Conservation (phyloP, 805 yeast genomes). For the Myxozyma udenii region DNA sequence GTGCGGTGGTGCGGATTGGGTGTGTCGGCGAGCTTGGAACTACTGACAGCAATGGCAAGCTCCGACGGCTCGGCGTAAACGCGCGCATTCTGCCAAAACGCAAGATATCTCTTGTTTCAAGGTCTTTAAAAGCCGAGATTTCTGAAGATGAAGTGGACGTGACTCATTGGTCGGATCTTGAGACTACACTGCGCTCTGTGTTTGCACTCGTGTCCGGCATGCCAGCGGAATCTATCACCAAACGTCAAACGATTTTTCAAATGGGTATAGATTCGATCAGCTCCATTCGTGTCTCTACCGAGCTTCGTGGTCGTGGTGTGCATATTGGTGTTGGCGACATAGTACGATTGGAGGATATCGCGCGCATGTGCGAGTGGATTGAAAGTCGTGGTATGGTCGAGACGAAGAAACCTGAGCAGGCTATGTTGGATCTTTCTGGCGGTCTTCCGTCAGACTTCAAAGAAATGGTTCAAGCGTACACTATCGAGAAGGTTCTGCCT, state of each 20-base stretch:
- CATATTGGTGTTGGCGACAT: conserved; percentile 25
- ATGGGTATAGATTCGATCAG: conserved; percentile 33
- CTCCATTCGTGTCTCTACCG: conserved; percentile 26
- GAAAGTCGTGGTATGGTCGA: neutral
- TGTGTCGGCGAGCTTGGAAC: conserved; percentile 26
- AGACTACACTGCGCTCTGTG: conserved; percentile 3
- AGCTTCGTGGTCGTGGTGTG: conserved; percentile 12
- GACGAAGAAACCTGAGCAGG: neutral
- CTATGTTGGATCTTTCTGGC: neutral
- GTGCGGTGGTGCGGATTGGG: conserved; percentile 14
- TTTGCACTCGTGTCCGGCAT: conserved; percentile 12
- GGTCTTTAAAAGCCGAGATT: too few relatives aligned
- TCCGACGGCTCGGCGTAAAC: too few relatives aligned
- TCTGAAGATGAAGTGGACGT: too few relatives aligned
- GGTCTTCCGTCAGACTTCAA: neutral
- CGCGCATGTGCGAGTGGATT: conserved; percentile 5
- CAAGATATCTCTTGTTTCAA: too few relatives aligned
- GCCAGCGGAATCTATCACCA: conserved; percentile 1
- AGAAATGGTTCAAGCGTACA: neutral
- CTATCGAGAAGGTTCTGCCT: conserved; percentile 22
- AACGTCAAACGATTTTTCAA: conserved; percentile 17
- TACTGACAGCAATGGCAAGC: neutral
- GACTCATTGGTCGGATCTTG: conserved; percentile 7
- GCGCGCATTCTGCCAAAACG: too few relatives aligned
- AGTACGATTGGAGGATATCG: conserved; percentile 12